Conservation (phyloP, 306 rosid genomes). For the Canavalia gladiata region DNA sequence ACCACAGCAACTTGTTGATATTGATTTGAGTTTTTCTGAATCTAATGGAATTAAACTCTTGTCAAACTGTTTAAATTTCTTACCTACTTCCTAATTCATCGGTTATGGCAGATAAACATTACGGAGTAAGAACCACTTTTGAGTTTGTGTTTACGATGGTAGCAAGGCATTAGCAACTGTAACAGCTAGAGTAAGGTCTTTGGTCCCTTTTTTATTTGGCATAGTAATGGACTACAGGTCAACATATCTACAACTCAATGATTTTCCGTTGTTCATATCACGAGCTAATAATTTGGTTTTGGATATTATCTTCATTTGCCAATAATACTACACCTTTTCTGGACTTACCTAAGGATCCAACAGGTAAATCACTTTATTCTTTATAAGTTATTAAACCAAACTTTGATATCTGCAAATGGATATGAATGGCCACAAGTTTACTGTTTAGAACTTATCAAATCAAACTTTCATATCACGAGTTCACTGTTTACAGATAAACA, state of each 20-base stretch:
- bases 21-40: too few relatives aligned
- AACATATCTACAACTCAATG: background rate
- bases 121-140: too few relatives aligned
- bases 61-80: too few relatives aligned
- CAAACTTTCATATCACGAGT: too few relatives aligned
- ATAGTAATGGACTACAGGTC: constrained; percentile 38
- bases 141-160: constrained; percentile 18
- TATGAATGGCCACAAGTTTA: constrained; percentile 35
- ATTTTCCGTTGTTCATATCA: background rate
- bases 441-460: too few relatives aligned
- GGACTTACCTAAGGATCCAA: background rate
- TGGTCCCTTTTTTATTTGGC: constrained; percentile 55
- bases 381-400: background rate
- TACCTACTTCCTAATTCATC: background rate
- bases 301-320: background rate
- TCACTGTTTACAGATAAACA: background rate
- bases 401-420: constrained; percentile 45
- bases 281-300: background rate
- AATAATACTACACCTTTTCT: background rate
- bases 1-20: constrained; percentile 74
- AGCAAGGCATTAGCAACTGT: background rate
- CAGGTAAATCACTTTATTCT: background rate
- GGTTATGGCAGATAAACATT: background rate
- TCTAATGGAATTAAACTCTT: too few relatives aligned
- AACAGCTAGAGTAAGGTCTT: constrained; percentile 44